Percentiles rank a stretch among this genome's conserved stretches.
phyloP scores from a whole-genome alignment of 1,139 yeast species.

The Zygosaccharomyces sapae region DNA sequence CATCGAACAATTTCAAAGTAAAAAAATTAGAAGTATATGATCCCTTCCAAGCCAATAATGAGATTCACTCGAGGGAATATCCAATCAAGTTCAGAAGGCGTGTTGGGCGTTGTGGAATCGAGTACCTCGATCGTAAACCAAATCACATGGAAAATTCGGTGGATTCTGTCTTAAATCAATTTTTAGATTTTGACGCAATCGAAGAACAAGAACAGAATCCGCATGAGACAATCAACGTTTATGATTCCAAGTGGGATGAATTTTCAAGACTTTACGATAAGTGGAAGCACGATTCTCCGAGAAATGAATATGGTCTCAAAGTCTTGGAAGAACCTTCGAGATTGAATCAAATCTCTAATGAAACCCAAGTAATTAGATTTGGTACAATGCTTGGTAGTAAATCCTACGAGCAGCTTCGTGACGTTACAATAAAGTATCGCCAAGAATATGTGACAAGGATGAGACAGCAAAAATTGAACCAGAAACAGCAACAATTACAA shows the following conservation, averaged over 20 bases:
- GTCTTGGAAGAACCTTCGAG: conserved; percentile 61
- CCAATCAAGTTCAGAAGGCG: conserved; percentile 68
- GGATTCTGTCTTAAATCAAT: conserved; percentile 28
- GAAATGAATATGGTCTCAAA: conserved; percentile 48
- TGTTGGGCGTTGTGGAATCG: conserved; percentile 65
- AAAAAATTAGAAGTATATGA: conserved; percentile 32
- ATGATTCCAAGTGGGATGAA: conserved; percentile 52
- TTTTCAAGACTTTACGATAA: conserved; percentile 58
- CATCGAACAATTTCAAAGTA: conserved; percentile 19
- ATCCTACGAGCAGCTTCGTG: conserved; percentile 66
- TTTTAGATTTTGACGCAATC: conserved; percentile 31
- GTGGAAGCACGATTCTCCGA: conserved; percentile 74
- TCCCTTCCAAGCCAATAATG: conserved; percentile 31
- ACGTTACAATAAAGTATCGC: conserved; percentile 46
- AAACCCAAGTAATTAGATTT: conserved; percentile 83
- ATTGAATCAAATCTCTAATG: conserved; percentile 76
- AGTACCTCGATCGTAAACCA: conserved; percentile 64
- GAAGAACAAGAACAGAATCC: conserved; percentile 29
- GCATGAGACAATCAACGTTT: conserved; percentile 41
- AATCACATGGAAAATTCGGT: conserved; percentile 36
- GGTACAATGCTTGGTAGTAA: conserved; percentile 88
- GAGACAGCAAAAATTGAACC: conserved; percentile 36
- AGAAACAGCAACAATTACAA: conserved; percentile 34
- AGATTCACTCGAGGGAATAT: conserved; percentile 45
- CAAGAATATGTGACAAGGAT: conserved; percentile 47